Base-by-base conservation (phyloP, 164 flowering plant species). In the Houttuynia cordata region DNA sequence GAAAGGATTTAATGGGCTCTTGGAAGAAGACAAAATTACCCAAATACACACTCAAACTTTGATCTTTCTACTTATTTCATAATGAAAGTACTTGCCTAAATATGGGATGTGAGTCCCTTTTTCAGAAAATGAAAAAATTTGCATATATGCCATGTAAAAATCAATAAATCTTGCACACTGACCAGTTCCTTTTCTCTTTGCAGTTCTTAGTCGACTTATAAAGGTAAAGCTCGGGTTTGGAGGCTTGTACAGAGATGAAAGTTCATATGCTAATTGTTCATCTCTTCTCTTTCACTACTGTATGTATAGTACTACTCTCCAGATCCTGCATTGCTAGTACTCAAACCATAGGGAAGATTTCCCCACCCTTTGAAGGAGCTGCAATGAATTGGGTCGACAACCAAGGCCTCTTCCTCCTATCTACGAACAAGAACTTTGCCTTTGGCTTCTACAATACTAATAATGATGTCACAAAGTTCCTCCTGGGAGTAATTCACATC, bases 321-420 rank as follows among this genome's bases (percentile, higher is more conserved):
- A 56, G 30, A 47, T 49, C 66, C 34, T 63, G 68, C 58, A 37
- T 17, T 6, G 72, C 62, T 8, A 71, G 70, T 52, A 61, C 17
- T 60, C 70, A 63, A 53, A 24, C 22, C 34, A n/a, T 51, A n/a
- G 74, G 70, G 10, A 63, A 53, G 58, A 64, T 76, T 41, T 8
- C 19, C 25, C 79, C 71, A 3, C 73, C 67, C 30, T 77, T 75
- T 39, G 62, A 68, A 67, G 86, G 79, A 45, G 62, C 83, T 67
- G 73, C 70, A 58, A 79, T 77, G 79, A 73, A 76, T 57, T 80
- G 70, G 68, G 47, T 78, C 19, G 81, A 78, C 56, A 64, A 75
- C 50, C 51, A 61, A 24, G 84, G 87, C 12, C 20, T 73, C 59
- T 76, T 82, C 60, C 75, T 80, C 18, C 24, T 68, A 45, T 83